Conservation (phyloP, 116 monocot species). For the Papilionanthe hybrid region DNA sequence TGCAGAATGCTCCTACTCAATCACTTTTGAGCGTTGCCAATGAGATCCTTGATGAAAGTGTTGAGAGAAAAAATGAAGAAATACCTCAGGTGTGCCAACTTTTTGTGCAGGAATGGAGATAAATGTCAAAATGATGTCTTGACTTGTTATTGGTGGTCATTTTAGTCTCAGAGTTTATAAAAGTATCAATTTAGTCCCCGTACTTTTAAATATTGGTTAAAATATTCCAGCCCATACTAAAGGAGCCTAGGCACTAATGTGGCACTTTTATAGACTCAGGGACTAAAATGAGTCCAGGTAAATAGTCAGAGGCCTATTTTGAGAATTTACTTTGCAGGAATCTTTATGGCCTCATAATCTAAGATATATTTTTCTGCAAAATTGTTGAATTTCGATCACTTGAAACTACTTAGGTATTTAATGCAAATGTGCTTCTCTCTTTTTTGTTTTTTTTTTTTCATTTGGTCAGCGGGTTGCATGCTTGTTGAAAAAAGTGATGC, state of each 20-base stretch:
- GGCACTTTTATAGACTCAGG: too few relatives aligned
- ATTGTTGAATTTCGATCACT: neutral
- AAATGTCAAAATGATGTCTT: too few relatives aligned
- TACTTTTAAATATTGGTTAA: too few relatives aligned
- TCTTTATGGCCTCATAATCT: neutral
- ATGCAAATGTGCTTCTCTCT: neutral
- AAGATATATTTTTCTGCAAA: neutral
- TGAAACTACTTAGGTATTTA: neutral
- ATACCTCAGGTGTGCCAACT: slow-evolving; percentile 75
- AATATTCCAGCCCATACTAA: too few relatives aligned
- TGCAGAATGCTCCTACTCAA: slow-evolving; percentile 81
- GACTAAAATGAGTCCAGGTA: too few relatives aligned
- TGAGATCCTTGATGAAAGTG: slow-evolving; percentile 83
- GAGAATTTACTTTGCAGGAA: too few relatives aligned
- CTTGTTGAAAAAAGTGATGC: slow-evolving; percentile 31
- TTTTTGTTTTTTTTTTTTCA: neutral
- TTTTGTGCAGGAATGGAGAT: too few relatives aligned
- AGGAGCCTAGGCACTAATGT: too few relatives aligned
- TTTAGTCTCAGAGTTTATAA: too few relatives aligned
- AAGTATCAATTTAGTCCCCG: too few relatives aligned
- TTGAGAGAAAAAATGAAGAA: slow-evolving; percentile 88
- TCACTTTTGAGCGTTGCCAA: slow-evolving; percentile 65
- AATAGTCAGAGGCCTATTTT: too few relatives aligned
- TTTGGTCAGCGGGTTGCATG: slow-evolving; percentile 17
- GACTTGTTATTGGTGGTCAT: too few relatives aligned